Conservation (phyloP, 1,284 basidiomycete genomes). For the Pseudozyma sp. region DNA sequence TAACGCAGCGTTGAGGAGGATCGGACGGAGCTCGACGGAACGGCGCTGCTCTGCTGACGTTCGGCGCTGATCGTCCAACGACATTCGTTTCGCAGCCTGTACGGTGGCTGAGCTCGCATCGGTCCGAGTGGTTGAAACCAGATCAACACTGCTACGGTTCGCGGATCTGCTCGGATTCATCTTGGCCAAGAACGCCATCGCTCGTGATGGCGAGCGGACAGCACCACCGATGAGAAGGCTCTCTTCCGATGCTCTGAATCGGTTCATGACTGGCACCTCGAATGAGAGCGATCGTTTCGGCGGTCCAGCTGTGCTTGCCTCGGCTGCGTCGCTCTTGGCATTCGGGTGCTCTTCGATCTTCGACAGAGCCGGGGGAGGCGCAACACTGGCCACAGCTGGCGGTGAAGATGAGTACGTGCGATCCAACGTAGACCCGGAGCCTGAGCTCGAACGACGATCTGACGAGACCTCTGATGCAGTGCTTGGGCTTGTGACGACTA, state of each 20-base stretch:
- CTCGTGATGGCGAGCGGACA: constrained; percentile 25
- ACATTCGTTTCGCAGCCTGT: constrained; percentile 10
- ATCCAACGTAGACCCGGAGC: constrained; percentile 31
- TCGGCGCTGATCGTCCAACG: constrained; percentile 23
- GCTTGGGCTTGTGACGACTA: constrained; percentile 46
- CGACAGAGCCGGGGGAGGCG: constrained; percentile 20
- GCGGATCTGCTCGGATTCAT: constrained; percentile 20
- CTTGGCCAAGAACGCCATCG: constrained; percentile 37
- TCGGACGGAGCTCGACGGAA: constrained; percentile 38
- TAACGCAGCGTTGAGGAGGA: constrained; percentile 31
- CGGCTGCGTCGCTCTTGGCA: constrained; percentile 1
- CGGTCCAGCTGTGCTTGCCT: background rate
- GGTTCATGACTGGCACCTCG: constrained; percentile 26
- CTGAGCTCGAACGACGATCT: constrained; percentile 33
- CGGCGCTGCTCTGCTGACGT: constrained; percentile 33
- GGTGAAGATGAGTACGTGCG: constrained; percentile 16
- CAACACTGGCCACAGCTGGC: constrained; percentile 22
- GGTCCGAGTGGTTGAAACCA: constrained; percentile 3
- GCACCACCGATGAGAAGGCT: constrained; percentile 2
- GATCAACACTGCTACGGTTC: constrained; percentile 35
- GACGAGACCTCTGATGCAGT: constrained; percentile 45
- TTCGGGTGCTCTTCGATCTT: constrained; percentile 32
- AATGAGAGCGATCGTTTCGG: constrained; percentile 29
- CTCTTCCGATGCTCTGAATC: constrained; percentile 17
- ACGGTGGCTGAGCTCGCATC: background rate